These are phyloP conservation scores for Thelonectria blattea DNA, from an alignment of 2,329 filamentous ascomycete species.

Conservation along the genomic window DNA sequence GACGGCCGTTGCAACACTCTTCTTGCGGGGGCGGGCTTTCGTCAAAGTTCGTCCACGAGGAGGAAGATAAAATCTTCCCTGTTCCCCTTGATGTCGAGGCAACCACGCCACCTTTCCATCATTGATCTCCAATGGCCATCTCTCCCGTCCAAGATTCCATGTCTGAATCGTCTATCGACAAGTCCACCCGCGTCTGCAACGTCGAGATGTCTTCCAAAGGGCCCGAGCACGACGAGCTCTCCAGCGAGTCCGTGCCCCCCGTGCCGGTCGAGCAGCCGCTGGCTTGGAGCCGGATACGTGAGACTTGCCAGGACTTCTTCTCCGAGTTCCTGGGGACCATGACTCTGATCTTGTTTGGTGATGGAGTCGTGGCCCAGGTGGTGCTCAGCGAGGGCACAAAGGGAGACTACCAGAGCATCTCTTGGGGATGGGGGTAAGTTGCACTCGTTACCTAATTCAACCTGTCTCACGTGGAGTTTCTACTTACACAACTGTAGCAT, in stretches of 20 bases:
- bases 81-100: constrained; percentile 27
- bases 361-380: constrained; percentile 75
- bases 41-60: background rate
- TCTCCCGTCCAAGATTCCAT: constrained; percentile 39
- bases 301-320: constrained; percentile 61
- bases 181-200: constrained; percentile 39
- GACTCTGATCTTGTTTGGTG: constrained; percentile 71
- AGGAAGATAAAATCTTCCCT: constrained; percentile 12
- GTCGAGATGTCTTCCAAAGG: constrained; percentile 39
- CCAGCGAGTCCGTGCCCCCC: constrained; percentile 27
- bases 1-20: background rate
- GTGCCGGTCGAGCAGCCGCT: constrained; percentile 34
- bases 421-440: constrained; percentile 57
- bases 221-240: constrained; percentile 32
- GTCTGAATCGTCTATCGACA: constrained; percentile 44
- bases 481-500: constrained; percentile 49
- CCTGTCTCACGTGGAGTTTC: background rate
- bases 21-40: constrained; percentile 10
- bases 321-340: constrained; percentile 74
- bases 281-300: constrained; percentile 60
- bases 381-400: constrained; percentile 58
- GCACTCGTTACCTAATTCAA: constrained; percentile 2
- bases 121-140: constrained; percentile 42
- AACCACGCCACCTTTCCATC: constrained; percentile 20
- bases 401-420: constrained; percentile 57